Conservation (phyloP, 23 red algal genomes). For the Chondrus crispus region DNA sequence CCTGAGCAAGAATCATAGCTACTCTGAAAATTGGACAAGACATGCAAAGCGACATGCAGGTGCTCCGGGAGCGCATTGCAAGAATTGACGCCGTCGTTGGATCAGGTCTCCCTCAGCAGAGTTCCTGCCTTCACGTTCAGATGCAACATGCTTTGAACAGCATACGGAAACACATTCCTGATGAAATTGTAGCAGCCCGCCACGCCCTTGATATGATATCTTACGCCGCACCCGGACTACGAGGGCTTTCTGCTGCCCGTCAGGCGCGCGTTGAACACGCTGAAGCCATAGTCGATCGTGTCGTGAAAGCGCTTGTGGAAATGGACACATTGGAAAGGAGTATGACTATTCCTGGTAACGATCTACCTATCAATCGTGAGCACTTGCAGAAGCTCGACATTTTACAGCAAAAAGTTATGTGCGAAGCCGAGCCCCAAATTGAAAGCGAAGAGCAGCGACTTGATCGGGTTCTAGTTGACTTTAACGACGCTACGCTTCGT, state of each 20-base stretch:
- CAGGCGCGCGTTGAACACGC: neutral
- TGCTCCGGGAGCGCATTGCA: neutral
- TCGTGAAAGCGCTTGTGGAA: neutral
- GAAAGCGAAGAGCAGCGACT: conserved; percentile 12
- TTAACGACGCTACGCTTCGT: conserved; percentile 2
- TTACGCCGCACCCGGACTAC: neutral
- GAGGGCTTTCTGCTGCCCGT: neutral
- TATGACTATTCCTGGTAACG: neutral
- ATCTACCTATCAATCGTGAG: neutral
- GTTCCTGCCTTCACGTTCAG: neutral
- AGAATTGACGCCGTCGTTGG: conserved; percentile 26
- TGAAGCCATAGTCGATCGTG: neutral
- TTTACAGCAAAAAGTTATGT: neutral
- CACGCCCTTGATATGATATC: conserved; percentile 12
- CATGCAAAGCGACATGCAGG: conserved; percentile 36
- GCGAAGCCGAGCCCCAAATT: neutral
- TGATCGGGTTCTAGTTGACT: conserved; percentile 30
- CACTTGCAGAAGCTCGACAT: neutral
- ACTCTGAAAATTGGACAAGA: too few species aligned
- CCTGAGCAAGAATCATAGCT: too few species aligned
- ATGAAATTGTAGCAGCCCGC: conserved; percentile 30
- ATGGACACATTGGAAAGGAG: neutral
- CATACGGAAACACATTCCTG: conserved; percentile 8
- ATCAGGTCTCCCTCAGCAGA: neutral
- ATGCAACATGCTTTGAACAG: neutral